These are phyloP conservation scores for Camelina sativa DNA, from an alignment of 345 rosid genomes.

Conservation along the genomic window DNA sequence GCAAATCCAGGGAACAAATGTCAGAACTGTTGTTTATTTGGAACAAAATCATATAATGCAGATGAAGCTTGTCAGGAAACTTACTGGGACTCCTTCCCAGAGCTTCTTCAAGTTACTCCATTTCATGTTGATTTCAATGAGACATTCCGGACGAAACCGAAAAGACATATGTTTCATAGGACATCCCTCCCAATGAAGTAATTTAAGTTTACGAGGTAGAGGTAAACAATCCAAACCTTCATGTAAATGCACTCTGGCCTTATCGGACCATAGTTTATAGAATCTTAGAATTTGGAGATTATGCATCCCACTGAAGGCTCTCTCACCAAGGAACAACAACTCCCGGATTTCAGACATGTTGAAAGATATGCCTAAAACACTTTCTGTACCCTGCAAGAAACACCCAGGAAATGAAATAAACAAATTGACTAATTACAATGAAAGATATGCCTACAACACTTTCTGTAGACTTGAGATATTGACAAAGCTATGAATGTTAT, in stretches of 20 bases:
- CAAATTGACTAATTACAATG: background rate
- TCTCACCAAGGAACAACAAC: background rate
- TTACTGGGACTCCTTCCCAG: slow-evolving; percentile 39
- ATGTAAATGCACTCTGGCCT: background rate
- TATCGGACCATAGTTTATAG: background rate
- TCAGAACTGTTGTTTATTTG: background rate
- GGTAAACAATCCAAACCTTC: slow-evolving; percentile 22
- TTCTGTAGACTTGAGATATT: background rate
- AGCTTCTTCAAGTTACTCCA: slow-evolving; percentile 28
- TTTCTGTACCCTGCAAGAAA: background rate
- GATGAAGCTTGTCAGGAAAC: background rate
- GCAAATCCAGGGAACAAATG: slow-evolving; percentile 4
- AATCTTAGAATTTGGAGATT: slow-evolving; percentile 22
- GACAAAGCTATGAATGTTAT: background rate
- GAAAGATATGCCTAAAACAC: background rate
- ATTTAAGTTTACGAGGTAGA: slow-evolving; percentile 15
- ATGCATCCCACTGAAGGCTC: slow-evolving; percentile 7
- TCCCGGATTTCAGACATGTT: background rate
- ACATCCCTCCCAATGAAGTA: slow-evolving; percentile 28
- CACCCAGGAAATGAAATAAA: background rate
- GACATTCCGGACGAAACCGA: slow-evolving; percentile 10
- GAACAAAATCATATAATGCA: background rate
- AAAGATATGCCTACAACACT: background rate
- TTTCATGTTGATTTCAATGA: slow-evolving; percentile 13
- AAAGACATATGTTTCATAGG: slow-evolving; percentile 9